Conservation (phyloP, 2,329 filamentous ascomycete species). For the Penicillium paneum region DNA sequence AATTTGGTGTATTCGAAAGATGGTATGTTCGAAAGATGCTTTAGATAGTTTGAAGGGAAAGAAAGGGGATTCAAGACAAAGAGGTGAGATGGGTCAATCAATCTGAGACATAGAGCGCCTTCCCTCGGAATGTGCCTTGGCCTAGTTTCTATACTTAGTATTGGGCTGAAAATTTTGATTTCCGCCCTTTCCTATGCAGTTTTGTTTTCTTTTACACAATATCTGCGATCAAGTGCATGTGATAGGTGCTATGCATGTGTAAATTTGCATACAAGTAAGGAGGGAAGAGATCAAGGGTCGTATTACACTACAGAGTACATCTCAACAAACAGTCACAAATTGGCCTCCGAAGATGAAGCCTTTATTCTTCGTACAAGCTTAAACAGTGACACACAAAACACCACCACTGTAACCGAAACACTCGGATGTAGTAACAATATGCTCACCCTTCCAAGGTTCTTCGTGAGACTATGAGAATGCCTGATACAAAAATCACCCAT, state of each 20-base stretch:
- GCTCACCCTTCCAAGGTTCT: background rate
- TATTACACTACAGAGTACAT: background rate
- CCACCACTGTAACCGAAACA: slow-evolving; percentile 32
- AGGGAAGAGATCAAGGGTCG: background rate
- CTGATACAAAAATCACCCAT: background rate
- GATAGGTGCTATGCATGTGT: background rate
- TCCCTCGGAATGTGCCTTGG: background rate
- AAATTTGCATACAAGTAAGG: background rate
- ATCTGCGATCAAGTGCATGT: background rate
- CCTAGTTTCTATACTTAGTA: slow-evolving; percentile 1
- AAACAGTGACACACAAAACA: slow-evolving; percentile 40
- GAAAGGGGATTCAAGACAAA: background rate
- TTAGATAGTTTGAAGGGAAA: background rate
- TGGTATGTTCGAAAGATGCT: background rate
- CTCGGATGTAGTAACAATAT: slow-evolving; percentile 25
- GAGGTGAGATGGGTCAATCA: background rate
- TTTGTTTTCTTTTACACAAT: background rate
- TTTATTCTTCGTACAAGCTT: slow-evolving; percentile 32
- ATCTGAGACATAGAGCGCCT: slow-evolving; percentile 1
- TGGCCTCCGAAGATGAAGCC: slow-evolving; percentile 40
- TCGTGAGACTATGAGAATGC: background rate
- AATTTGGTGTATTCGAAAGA: background rate
- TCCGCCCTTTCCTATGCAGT: background rate
- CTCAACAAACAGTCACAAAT: slow-evolving; percentile 41
- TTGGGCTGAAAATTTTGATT: background rate